phyloP scores from a whole-genome alignment of 2,329 filamentous ascomycete genomes.

The Ceratocystis variospora region DNA sequence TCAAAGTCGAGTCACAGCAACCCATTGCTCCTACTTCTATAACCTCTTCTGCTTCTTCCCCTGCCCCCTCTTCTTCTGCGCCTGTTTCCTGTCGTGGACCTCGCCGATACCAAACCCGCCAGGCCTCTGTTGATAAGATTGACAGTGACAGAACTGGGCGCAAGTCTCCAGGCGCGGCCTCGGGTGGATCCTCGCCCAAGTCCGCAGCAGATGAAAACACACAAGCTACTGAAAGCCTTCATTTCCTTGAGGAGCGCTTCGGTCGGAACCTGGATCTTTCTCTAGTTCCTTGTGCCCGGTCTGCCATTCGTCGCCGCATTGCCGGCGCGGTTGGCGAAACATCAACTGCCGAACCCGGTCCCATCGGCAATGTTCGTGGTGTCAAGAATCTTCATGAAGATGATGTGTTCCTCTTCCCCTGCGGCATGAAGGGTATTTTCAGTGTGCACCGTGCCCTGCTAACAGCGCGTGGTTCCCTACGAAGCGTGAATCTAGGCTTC shows the following conservation, averaged over 20 bases:
- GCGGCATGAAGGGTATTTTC: conserved; percentile 92
- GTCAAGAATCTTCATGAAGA: conserved; percentile 59
- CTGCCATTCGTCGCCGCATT: conserved; percentile 75
- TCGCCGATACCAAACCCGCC: conserved; percentile 25
- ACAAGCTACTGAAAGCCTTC: conserved; percentile 48
- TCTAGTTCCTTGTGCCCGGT: conserved; percentile 66
- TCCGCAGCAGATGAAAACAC: conserved; percentile 16
- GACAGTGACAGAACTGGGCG: conserved; percentile 2
- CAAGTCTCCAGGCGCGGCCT: conserved; percentile 5
- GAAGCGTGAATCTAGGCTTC: conserved; percentile 90
- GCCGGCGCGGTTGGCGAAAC: conserved; percentile 69
- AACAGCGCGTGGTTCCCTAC: conserved; percentile 45
- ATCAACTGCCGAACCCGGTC: conserved; percentile 18
- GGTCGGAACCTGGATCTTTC: conserved; percentile 76
- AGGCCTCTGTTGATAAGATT: conserved; percentile 12
- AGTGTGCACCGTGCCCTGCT: conserved; percentile 67
- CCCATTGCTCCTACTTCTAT: not conserved
- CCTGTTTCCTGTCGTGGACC: conserved; percentile 30
- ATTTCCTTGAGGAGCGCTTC: conserved; percentile 87
- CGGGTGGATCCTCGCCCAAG: conserved; percentile 20
- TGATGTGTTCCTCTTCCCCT: conserved; percentile 79
- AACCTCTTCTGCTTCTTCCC: conserved; percentile 22
- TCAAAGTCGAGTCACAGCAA: conserved; percentile 23
- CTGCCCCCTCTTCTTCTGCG: conserved; percentile 16
- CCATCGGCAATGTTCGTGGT: conserved; percentile 35